Evolutionary conservation across 73 alveolate species (phyloP).

Genomic region (Blepharisma stoltei): DNA sequence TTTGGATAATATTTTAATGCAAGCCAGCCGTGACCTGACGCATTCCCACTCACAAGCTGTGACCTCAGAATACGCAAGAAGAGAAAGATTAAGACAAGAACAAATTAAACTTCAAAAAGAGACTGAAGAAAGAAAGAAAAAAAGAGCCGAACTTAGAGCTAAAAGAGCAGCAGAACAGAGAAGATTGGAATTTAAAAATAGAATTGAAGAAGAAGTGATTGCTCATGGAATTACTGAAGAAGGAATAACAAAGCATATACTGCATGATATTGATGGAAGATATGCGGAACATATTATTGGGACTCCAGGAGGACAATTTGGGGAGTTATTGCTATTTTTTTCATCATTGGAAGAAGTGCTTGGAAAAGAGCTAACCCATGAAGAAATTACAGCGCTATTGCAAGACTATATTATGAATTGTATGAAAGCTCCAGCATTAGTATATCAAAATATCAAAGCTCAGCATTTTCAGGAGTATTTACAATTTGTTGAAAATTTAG

Average conservation of each 20-base stretch:
- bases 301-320: conserved; percentile 52
- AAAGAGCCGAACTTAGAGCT: conserved; percentile 41
- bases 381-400: background rate
- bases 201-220: conserved; percentile 57
- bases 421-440: conserved; percentile 18
- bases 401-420: background rate
- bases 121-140: conserved; percentile 53
- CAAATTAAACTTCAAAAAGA: conserved; percentile 47
- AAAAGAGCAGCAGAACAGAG: conserved; percentile 58
- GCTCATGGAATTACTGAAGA: conserved; percentile 53
- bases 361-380: conserved; percentile 5
- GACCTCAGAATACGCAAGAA: conserved; percentile 53
- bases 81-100: conserved; percentile 45
- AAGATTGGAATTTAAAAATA: conserved; percentile 47
- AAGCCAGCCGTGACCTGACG: conserved; percentile 35
- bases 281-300: conserved; percentile 45
- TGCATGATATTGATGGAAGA: conserved; percentile 45
- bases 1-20: conserved; percentile 43
- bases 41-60: conserved; percentile 50
- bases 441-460: conserved; percentile 1
- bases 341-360: conserved; percentile 43
- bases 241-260: conserved; percentile 44
- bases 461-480: too few relatives aligned
- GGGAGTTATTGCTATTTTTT: conserved; percentile 46
- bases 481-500: too few relatives aligned